These are phyloP conservation scores for Sphaerulina musiva DNA, from an alignment of 2,329 filamentous ascomycete species.

Conservation along the genomic window DNA sequence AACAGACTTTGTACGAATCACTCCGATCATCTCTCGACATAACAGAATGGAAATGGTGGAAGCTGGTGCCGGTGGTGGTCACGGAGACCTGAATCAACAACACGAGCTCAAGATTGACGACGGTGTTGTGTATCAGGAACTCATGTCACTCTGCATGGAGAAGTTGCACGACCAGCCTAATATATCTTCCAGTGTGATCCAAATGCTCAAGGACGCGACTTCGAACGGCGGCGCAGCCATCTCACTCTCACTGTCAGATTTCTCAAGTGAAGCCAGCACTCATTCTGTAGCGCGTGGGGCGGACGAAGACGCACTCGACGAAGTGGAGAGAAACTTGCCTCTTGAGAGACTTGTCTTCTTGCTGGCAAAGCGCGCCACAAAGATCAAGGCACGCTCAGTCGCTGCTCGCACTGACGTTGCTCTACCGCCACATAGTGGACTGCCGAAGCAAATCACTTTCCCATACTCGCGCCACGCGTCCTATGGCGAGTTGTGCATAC, in stretches of 20 bases:
- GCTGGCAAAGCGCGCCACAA: conserved; percentile 27
- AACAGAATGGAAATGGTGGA: conserved; percentile 57
- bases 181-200: conserved; percentile 33
- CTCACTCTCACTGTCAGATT: conserved; percentile 22
- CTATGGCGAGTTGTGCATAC: conserved; percentile 66
- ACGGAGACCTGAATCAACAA: conserved; percentile 63
- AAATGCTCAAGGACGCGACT: conserved; percentile 30
- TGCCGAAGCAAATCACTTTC: conserved; percentile 48
- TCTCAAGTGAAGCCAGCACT: conserved; percentile 19
- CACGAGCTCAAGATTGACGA: conserved; percentile 59
- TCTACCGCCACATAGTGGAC: neutral
- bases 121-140: conserved; percentile 42
- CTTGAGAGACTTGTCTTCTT: conserved; percentile 29
- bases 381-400: conserved; percentile 22
- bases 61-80: conserved; percentile 70
- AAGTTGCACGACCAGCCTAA: conserved; percentile 34
- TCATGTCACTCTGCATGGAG: conserved; percentile 47
- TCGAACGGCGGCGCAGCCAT: conserved; percentile 19
- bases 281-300: conserved; percentile 38
- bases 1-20: conserved; percentile 61
- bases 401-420: conserved; percentile 12
- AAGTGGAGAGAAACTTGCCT: conserved; percentile 36
- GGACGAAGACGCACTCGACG: conserved; percentile 40
- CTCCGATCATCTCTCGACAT: conserved; percentile 64
- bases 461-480: conserved; percentile 89